phyloP scores from a whole-genome alignment of 225 moss, liverwort and hornwort genomes.

The Pseudisothecium myosuroides region DNA sequence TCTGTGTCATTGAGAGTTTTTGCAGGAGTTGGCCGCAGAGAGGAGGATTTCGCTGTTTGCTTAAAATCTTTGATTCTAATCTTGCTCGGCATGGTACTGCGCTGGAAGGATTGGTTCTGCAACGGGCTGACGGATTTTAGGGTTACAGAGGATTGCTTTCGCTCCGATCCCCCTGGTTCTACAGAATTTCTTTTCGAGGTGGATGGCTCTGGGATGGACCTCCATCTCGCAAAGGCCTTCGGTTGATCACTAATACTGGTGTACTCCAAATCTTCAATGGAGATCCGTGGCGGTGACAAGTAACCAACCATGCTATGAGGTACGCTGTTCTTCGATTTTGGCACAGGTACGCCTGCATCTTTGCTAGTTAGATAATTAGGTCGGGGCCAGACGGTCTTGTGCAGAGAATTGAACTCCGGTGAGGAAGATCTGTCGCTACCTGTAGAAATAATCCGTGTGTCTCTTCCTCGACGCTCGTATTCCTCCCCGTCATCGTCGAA shows the following conservation, averaged over 20 bases:
- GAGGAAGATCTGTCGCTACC: conserved; percentile 5
- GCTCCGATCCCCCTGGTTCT: not conserved
- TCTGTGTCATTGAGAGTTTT: not conserved
- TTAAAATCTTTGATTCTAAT: not conserved
- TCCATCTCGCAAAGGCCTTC: conserved; percentile 17
- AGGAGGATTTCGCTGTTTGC: not conserved
- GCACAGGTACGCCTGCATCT: not conserved
- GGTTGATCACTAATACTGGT: not conserved
- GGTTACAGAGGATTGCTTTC: not conserved
- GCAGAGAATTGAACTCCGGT: not conserved
- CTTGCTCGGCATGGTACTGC: not conserved
- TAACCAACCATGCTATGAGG: not conserved
- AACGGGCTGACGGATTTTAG: not conserved
- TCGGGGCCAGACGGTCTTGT: not conserved
- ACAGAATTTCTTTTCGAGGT: not conserved
- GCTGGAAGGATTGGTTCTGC: not conserved
- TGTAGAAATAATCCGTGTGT: not conserved
- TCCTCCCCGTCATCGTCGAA: not conserved
- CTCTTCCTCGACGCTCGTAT: not conserved
- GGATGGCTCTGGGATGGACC: not conserved
- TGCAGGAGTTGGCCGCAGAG: not conserved
- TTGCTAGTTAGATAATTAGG: not conserved
- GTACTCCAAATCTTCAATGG: not conserved
- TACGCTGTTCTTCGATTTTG: not conserved
- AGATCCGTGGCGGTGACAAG: conserved; percentile 22